phyloP scores from a whole-genome alignment of 345 rosid genomes.

The Combretum micranthum region DNA sequence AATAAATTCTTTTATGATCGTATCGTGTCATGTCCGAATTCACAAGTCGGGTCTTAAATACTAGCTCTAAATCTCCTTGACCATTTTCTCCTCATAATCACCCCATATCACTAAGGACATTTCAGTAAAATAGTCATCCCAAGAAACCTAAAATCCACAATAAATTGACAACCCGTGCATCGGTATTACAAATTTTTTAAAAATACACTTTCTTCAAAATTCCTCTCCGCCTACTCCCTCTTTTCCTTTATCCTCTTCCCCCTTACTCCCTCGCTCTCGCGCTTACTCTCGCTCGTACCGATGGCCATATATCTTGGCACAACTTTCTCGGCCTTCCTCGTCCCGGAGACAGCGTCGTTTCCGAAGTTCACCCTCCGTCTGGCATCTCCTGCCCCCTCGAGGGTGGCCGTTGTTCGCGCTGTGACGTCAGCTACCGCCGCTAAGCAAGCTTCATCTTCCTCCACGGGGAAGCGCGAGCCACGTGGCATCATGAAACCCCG shows the following conservation, averaged over 20 bases:
- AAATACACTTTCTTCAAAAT: neutral
- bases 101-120: too few relatives aligned
- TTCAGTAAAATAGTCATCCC: too few relatives aligned
- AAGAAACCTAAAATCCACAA: too few relatives aligned
- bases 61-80: too few relatives aligned
- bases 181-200: too few relatives aligned
- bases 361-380: constrained; percentile 6
- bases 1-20: too few relatives aligned
- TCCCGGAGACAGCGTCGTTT: constrained; percentile 29
- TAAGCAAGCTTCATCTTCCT: constrained; percentile 19
- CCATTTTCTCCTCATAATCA: too few relatives aligned
- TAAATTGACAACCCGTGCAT: too few relatives aligned
- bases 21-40: too few relatives aligned
- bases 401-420: constrained; percentile 24
- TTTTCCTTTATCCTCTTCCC: neutral
- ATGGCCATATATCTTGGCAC: constrained; percentile 29
- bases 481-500: constrained; percentile 88
- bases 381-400: constrained; percentile 13
- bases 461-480: constrained; percentile 43
- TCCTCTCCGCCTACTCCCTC: neutral
- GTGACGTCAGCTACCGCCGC: constrained; percentile 56
- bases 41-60: too few relatives aligned
- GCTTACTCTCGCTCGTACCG: too few relatives aligned
- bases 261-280: neutral
- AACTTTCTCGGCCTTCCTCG: constrained; percentile 31